Base-by-base conservation (phyloP, 768 basidiomycete genomes). In the Suillus plorans region DNA sequence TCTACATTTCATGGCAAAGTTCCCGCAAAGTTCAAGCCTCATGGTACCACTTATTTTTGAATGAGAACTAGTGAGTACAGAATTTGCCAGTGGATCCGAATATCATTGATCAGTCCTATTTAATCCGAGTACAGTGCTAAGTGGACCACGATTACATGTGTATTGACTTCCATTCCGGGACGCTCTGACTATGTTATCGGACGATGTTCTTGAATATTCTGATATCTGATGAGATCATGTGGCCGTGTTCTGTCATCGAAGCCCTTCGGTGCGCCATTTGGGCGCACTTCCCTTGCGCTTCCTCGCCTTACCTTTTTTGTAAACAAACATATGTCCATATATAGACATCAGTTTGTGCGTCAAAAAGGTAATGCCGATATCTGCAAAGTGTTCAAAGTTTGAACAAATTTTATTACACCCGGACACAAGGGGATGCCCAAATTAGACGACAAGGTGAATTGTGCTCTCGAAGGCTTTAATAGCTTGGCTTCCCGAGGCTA, bases 351-450 rank as follows among this genome's bases (percentile, higher is more conserved):
- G 70, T 60, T 76, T 76, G 68, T 77, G 14, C 13, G 49, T 69
- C 57, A 62, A 73, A 69, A 72, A 66, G 74, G 71, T 59, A 70
- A 69, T 64, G 63, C 44, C 36, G 44, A 22, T 62, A 64, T 63
- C 3, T 22, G 67, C 69, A 63, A 65, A 64, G 60, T 61, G 42
- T 62, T 61, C 62, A 52, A 61, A 60, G 62, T 61, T 28, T n/a
- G 62, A 31, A 50, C 22, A 60, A 2, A 44, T 56, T 41, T 34
- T 45, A 66, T 49, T 53, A 41, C 64, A 56, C 63, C 47, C 55
- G 66, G 62, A 5, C 49, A 75, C 71, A 75, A 75, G 69, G 72
- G 72, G 65, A 71, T 56, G 13, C 47, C 74, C 72, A 74, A 70
- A 76, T 76, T 8, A 6, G 72, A 68, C 41, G 28, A 74, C 63